Evolutionary conservation across 495 filamentous ascomycete genomes (phyloP), one percentile per base, ranked within the genome.

Genomic region (Sporormia fimetaria): DNA sequence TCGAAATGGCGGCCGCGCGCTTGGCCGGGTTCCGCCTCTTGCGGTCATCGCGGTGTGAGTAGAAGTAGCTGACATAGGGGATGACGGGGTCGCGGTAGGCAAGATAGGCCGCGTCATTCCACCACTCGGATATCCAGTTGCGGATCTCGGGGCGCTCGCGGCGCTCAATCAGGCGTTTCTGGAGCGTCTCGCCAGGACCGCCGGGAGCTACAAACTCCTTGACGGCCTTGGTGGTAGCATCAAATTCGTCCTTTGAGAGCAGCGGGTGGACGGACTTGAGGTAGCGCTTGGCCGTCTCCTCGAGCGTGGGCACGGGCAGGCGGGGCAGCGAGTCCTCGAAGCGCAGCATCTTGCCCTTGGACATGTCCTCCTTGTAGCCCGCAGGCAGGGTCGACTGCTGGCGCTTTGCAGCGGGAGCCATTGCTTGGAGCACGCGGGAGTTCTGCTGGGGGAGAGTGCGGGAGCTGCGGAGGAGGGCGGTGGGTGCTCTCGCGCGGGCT

Each of bases 41-140:
- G 35, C 86, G 78, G 60, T 99, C 92, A 61, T 99, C 92, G 39
- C 81, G 75, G 70, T 94, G 88, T 24, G 86, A 94, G 68, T 99
- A 99, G 67, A 99, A 99, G 71, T 99, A 99, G 60, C 85, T 93
- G 50, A 99, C 92, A 59, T 96, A 99, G 40, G 92, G 92, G 21
- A 96, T 82, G 20, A 99, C 83, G 24, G 92, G 92, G 62, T 95
- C 92, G 44, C 88, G 83, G 69, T 94, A 94, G 42, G 58, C 71
- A 39, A 99, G 72, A 65, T 99, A 99, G 26, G 90, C 87, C 2
- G 74, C 72, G 40, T 87, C 71, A 63, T 95, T 94, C 92, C 92
- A 99, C 92, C 92, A 99, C 53, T 96, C 87, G 44, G 76, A 73
- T 12, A 99, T 60, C 92, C 92, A 99, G 67, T 95, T 99, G 64